A percentile compares a stretch with the other conserved stretches of the same genome.
Conservation (phyloP, 2,329 filamentous ascomycete genomes). For the Colletotrichum sp. region DNA sequence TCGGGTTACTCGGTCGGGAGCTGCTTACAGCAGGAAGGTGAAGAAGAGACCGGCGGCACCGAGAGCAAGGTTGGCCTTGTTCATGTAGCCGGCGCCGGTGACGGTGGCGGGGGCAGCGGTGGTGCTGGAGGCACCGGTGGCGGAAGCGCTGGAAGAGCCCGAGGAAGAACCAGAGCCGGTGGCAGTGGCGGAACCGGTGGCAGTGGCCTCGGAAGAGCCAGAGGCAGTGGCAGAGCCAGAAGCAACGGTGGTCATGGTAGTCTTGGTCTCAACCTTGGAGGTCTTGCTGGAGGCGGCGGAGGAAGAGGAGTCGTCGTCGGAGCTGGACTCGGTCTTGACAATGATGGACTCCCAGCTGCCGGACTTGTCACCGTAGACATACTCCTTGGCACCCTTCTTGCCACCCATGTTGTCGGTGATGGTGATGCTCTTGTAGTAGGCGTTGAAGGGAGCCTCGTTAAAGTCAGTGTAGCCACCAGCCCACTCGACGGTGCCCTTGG, state of each 20-base stretch:
- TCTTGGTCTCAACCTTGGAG: conserved; percentile 21
- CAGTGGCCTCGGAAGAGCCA: neutral
- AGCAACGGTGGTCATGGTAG: conserved; percentile 15
- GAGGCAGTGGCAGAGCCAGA: conserved; percentile 5
- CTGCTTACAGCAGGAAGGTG: conserved; percentile 23
- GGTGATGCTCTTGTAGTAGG: conserved; percentile 61
- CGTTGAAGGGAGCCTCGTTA: conserved; percentile 55
- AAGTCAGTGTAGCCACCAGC: conserved; percentile 66
- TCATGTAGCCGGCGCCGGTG: conserved; percentile 17
- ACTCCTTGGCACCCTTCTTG: conserved; percentile 51
- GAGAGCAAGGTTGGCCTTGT: conserved; percentile 23
- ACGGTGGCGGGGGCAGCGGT: conserved; percentile 8
- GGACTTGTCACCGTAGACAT: conserved; percentile 54
- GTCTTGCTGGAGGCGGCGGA: conserved; percentile 20
- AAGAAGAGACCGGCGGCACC: conserved; percentile 22
- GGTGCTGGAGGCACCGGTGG: neutral
- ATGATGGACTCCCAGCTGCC: conserved; percentile 59
- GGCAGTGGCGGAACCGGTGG: neutral
- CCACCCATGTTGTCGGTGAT: conserved; percentile 62
- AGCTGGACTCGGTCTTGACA: conserved; percentile 34
- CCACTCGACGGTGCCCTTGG: conserved; percentile 74
- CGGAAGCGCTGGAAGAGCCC: neutral
- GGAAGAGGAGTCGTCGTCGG: conserved; percentile 18
- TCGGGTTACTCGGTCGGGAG: neutral
- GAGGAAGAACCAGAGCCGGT: neutral